Evolutionary conservation across 306 rosid genomes (phyloP), one percentile per base, ranked within the genome.

Genomic region (Alnus rubra): DNA sequence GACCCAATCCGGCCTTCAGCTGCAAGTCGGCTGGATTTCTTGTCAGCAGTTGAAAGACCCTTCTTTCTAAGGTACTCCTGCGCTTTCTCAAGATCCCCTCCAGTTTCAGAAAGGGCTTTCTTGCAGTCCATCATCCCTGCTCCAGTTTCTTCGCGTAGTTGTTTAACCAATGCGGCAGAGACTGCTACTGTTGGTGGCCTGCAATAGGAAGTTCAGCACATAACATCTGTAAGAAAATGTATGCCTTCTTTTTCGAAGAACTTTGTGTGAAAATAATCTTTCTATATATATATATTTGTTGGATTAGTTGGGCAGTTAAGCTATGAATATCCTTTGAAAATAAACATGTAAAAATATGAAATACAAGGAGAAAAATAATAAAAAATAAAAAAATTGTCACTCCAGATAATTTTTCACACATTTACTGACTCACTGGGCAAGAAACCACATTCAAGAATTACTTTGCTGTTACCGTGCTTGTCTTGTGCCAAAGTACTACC

Each of bases 101-200:
- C 96, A 12, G 94, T 88, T 88, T 91, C 99, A 39, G 99, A 83
- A 62, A 93, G 94, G 76, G 97, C 98, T 87, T 89, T 96, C 97
- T 96, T 96, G 80, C 99, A 96, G 81, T 96, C 98, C 98, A 96
- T 96, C 99, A 96, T 96, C 78, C 98, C 99, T 4, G 97, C 99
- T 82, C 97, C 99, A 4, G 98, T 91, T 87, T 96, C 99, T 73
- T 93, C 98, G 28, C 99, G 85, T 58, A 96, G 82, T 79, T 93
- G 93, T 81, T 96, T 96, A 74, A 91, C 99, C 89, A 96, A 84
- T 65, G 88, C 76, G 0, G 98, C 96, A 5, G 98, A 92, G 68
- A 96, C 71, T 1, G 85, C 68, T n/a, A 86, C 90, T n/a, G 89
- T 74, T 71, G 92, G 52, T 82, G 89, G 83, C 88, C 99, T 93